Evolutionary conservation across 768 basidiomycete genomes (phyloP), one percentile per base, ranked within the genome.

Genomic region (Boletus rubropictus): DNA sequence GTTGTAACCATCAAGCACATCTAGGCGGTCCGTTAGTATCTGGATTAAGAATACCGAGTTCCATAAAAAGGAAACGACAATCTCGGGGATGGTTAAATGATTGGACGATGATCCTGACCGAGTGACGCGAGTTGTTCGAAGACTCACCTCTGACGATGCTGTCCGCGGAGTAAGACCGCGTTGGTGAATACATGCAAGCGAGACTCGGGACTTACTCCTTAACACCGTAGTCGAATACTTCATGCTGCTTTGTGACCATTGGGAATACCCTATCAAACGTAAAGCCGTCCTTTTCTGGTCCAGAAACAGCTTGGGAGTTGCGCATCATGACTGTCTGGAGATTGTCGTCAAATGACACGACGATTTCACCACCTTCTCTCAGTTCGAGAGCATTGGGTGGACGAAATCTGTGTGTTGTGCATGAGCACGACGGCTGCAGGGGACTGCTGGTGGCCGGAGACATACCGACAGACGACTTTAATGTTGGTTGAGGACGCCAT

Each of bases 381-480:
- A 78, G 69, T 69, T 99, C 96, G 60, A 95, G 82, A 48, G 90
- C 73, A 71, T 99, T 99, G 52, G 87, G 80, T 6, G 96, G 96
- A 53, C 96, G 92, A 71, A 98, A 99, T 48, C 95, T 94, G 61
- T 20, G 39, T 28, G 18, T 29, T 20, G 49, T 43, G 24, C 1
- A 20, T 60, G 32, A 49, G 47, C 20, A 39, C 14, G 51, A 51
- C 27, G 46, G 33, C 14, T n/a, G 21, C 7, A 39, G 27, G 29
- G 18, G 39, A 27, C 17, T 15, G 25, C 29, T 31, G 39, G 48
- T 42, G 50, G 39, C 32, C n/a, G 50, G 35, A 37, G 42, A 71
- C 91, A 57, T 58, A 94, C 95, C 95, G 91, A 79, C 95, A 98
- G 55, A 99, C 91, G 63, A 99, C 96, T 76, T 98, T 95, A 78